phyloP scores from a whole-genome alignment of 768 basidiomycete species.

The Tylopilus balloui region DNA sequence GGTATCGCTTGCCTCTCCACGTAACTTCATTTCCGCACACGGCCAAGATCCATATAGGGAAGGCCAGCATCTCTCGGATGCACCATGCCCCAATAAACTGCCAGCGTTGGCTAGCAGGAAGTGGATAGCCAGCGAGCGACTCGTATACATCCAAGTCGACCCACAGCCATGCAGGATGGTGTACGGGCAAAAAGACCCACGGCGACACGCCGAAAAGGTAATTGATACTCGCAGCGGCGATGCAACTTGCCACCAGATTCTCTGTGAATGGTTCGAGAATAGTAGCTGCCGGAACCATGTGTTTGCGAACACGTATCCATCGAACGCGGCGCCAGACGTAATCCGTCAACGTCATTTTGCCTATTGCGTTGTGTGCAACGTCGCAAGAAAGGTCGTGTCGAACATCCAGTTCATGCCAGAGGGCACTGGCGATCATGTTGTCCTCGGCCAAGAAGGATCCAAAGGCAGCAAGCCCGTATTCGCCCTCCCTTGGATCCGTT shows the following conservation, averaged over 20 bases:
- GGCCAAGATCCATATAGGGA: slow-evolving; percentile 86
- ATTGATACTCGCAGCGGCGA: slow-evolving; percentile 54
- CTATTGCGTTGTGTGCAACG: slow-evolving; percentile 83
- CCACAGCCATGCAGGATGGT: slow-evolving; percentile 65
- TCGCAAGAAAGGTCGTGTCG: slow-evolving; percentile 90
- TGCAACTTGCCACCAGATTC: slow-evolving; percentile 62
- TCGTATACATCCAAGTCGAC: slow-evolving; percentile 82
- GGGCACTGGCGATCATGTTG: slow-evolving; percentile 89
- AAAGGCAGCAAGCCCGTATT: slow-evolving; percentile 68
- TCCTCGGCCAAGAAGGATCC: slow-evolving; percentile 93
- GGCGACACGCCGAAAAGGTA: slow-evolving; percentile 48
- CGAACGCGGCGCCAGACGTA: slow-evolving; percentile 88
- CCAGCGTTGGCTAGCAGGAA: slow-evolving; percentile 45
- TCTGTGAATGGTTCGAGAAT: slow-evolving; percentile 92
- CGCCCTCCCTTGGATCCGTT: slow-evolving; percentile 19
- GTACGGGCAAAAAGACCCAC: slow-evolving; percentile 53
- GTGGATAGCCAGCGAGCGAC: slow-evolving; percentile 64
- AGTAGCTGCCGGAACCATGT: slow-evolving; percentile 86
- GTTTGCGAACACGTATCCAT: slow-evolving; percentile 96
- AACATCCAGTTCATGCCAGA: slow-evolving; percentile 91
- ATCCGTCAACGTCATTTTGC: slow-evolving; percentile 78
- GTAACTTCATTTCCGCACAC: slow-evolving; percentile 76
- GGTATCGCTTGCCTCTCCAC: slow-evolving; percentile 85
- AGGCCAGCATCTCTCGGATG: slow-evolving; percentile 71
- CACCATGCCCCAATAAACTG: slow-evolving; percentile 76